These are phyloP conservation scores for Corchorus capsularis DNA, from an alignment of 345 rosid genomes.

Conservation along the genomic window DNA sequence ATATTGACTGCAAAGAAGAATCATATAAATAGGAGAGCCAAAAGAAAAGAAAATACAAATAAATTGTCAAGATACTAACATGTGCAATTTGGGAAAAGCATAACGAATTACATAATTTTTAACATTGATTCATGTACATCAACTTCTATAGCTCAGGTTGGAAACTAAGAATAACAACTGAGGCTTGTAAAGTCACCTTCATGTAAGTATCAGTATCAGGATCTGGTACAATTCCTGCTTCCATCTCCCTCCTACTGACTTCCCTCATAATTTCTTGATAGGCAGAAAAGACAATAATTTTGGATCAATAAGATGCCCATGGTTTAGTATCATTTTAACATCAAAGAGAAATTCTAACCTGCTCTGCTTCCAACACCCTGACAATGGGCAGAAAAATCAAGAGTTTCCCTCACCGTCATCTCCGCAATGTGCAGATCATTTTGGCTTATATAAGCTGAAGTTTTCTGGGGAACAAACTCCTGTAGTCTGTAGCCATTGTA, in stretches of 20 bases:
- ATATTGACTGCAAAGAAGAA: slow-evolving; percentile 35
- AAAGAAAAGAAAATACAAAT: no score
- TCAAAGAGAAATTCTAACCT: slow-evolving; percentile 27
- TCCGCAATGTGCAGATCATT: slow-evolving; percentile 53
- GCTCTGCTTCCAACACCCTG: slow-evolving; percentile 58
- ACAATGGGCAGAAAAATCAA: slow-evolving; percentile 57
- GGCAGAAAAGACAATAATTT: background rate
- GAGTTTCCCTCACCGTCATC: slow-evolving; percentile 64
- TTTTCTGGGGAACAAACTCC: slow-evolving; percentile 62
- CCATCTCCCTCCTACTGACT: slow-evolving; percentile 45
- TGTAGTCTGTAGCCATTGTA: slow-evolving; percentile 43
- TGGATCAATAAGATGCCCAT: background rate
- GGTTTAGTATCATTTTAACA: background rate
- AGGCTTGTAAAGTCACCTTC: slow-evolving; percentile 36
- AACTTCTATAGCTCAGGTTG: background rate
- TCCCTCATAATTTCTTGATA: slow-evolving; percentile 42
- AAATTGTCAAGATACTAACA: background rate
- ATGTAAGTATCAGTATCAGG: slow-evolving; percentile 47
- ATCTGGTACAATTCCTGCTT: slow-evolving; percentile 49
- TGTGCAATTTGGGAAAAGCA: background rate
- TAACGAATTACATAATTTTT: background rate
- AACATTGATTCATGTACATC: background rate
- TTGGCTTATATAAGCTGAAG: slow-evolving; percentile 59
- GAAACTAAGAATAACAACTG: background rate
- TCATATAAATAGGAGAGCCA: background rate